Base-by-base conservation (phyloP, 345 rosid species). In the Citrus sp. region DNA sequence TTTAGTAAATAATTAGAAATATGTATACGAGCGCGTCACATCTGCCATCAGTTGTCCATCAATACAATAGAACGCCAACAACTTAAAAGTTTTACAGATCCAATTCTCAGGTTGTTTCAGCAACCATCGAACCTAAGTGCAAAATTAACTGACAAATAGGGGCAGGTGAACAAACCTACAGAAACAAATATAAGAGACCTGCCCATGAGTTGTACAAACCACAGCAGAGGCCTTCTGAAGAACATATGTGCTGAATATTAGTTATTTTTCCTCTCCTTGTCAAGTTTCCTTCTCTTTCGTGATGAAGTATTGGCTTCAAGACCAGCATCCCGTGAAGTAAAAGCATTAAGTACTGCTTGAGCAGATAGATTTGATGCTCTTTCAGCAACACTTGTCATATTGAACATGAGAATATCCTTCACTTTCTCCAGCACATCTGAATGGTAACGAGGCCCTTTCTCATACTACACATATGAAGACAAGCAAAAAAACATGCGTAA, bases 381-480 rank as follows among this genome's bases (percentile, higher is more conserved):
- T 66, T 78, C 79, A 32, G 85, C 7, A 9, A 78, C 73, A 78
- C 74, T 77, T 25, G 81, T 34, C 64, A 72, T 10, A 63, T 76
- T 77, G 62, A 83, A 38, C 64, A 81, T 18, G 49, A 82, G 12
- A 38, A 81, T n/a, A 59, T 87, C 85, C 80, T 83, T 85, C 72
- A 79, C 38, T 64, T 83, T 81, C 25, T 83, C 84, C 79, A 82
- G 4, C 14, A 77, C 74, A 16, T 85, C 77, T 6, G 81, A 46
- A 51, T 38, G 22, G 55, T 68, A 54, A 35, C 28, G 38, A 61
- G 37, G 24, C 54, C 84, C 80, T 3, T 73, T 81, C 74, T 81
- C 83, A 30, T 83, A 77, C 89, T 87, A 75, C 82, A 82, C 40
- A 7, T 49, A 63, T 2, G 58, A 66, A 73, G 55, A 38, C 18